phyloP scores from a whole-genome alignment of 2,329 filamentous ascomycete genomes.

The Saccharata proteae region DNA sequence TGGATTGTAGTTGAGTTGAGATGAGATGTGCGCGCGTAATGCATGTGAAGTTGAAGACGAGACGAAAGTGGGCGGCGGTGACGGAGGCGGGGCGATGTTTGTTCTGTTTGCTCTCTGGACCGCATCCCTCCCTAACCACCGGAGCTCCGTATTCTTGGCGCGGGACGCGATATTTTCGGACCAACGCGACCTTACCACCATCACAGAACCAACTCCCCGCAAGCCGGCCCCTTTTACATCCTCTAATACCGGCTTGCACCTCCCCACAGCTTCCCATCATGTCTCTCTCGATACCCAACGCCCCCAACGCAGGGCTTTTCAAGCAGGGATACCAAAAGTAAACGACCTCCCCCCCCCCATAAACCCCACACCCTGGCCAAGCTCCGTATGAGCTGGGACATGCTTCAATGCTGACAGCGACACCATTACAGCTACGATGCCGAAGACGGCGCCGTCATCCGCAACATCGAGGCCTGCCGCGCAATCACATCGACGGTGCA shows the following conservation, averaged over 20 bases:
- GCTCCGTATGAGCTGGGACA: no score
- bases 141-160: no score
- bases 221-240: slow-evolving; percentile 1
- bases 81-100: no score
- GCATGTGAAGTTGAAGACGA: no score
- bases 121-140: no score
- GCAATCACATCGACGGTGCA: slow-evolving; percentile 93
- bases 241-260: neutral
- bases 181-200: slow-evolving; percentile 9
- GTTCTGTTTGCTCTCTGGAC: no score
- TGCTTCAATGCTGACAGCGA: slow-evolving; percentile 24
- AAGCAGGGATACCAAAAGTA: slow-evolving; percentile 96
- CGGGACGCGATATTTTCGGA: slow-evolving; percentile 6
- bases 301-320: slow-evolving; percentile 87
- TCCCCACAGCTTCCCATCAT: slow-evolving; percentile 37
- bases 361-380: slow-evolving; percentile 11
- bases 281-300: slow-evolving; percentile 93
- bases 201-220: slow-evolving; percentile 8
- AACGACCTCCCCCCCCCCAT: slow-evolving; percentile 23
- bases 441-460: slow-evolving; percentile 95
- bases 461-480: slow-evolving; percentile 97
- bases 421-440: slow-evolving; percentile 68
- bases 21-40: no score
- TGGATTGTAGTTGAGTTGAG: no score
- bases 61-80: no score